Conservation (phyloP, 495 filamentous ascomycete genomes). For the Aspergillus egyptiacus region DNA sequence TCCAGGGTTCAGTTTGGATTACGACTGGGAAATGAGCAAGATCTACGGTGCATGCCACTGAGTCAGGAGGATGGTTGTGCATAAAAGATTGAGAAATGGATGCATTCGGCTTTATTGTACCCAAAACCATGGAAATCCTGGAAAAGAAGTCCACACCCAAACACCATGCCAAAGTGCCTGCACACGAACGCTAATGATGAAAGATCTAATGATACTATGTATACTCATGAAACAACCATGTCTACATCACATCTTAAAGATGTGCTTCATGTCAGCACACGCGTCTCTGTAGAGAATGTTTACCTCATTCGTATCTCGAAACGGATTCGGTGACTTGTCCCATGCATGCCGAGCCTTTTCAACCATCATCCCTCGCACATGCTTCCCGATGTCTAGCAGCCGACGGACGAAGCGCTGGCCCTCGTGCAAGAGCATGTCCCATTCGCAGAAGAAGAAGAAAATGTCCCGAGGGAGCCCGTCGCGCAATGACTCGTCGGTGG, state of each 20-base stretch:
- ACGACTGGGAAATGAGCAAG: too few species aligned
- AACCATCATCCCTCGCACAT: conserved; percentile 63
- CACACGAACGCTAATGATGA: background rate
- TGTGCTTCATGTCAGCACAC: conserved; percentile 41
- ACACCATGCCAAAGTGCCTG: conserved; percentile 5
- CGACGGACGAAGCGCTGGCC: conserved; percentile 62
- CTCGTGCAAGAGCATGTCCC: conserved; percentile 82
- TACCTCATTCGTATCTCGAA: conserved; percentile 46
- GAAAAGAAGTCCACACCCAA: background rate
- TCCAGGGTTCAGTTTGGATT: too few species aligned
- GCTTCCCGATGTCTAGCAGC: conserved; percentile 58
- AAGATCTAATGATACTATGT: background rate
- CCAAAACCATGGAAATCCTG: background rate
- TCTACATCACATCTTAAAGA: conserved; percentile 28
- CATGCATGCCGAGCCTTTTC: conserved; percentile 72
- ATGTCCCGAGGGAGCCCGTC: conserved; percentile 56
- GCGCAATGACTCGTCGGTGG: conserved; percentile 45
- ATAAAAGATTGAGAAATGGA: too few species aligned
- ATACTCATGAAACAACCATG: background rate
- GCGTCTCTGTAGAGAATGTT: conserved; percentile 39
- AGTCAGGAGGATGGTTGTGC: background rate
- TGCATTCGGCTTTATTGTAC: background rate
- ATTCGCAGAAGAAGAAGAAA: conserved; percentile 78
- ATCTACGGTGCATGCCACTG: too few species aligned
- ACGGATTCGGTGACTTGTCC: conserved; percentile 81